Evolutionary conservation across 768 basidiomycete genomes (phyloP), one percentile per base, ranked within the genome.

Genomic region (Phlebiopsis flavidoalba): DNA sequence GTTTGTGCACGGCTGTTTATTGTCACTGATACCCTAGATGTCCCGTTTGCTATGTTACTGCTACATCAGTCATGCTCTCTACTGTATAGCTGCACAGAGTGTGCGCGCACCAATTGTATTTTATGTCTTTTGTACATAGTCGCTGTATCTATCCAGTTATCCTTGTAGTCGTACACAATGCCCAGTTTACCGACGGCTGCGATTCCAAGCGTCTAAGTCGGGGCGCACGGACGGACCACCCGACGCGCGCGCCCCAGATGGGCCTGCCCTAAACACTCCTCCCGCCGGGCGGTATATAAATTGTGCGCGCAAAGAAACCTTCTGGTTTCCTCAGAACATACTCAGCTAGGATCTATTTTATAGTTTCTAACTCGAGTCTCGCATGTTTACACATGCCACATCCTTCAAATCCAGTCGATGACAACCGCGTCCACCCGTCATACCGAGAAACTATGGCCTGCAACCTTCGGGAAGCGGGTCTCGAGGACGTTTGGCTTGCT

Each of bases 261-360:
- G n/a, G n/a, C 65, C 63, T 66, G 65, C 65, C 65, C 65, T 66
- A 66, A 66, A 66, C 63, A 56, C 58, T 4, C 26, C 26, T 31
- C 26, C 26, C 26, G 26, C 46, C 19, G 58, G 10, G n/a, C 15
- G 37, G 58, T 61, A 66, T 64, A 62, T n/a, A 47, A 66, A 59
- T n/a, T 14, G 47, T 21, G 33, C 24, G 31, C 49, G 46, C 55
- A 36, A n/a, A n/a, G n/a, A n/a, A n/a, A 45, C 60, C 52, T 49
- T 61, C 22, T 66, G 61, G 65, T 64, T 71, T 76, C 83, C 69
- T 76, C 65, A 86, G 85, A 86, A 84, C 84, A 86, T 86, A 86
- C 85, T 86, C 85, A 83, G 83, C 81, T 83, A 86, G 84, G 84
- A 86, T 86, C 84, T 86, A 82, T 86, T 86, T 70, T 84, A 85